phyloP scores from a whole-genome alignment of 2,329 filamentous ascomycete species.

The Paecilomyces sp. region DNA sequence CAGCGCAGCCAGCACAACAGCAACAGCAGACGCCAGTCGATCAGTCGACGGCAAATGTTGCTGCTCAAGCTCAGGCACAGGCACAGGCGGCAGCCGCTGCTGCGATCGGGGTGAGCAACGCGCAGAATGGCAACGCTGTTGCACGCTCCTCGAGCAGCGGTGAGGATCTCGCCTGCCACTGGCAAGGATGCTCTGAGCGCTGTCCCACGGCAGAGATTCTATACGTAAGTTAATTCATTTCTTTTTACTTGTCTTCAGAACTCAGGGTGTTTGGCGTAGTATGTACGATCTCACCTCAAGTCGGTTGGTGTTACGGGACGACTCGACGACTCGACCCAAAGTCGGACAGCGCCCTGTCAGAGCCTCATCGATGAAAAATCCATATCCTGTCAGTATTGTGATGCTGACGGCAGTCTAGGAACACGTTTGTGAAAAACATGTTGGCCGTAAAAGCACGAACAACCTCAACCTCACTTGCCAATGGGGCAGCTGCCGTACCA shows the following conservation, averaged over 20 bases:
- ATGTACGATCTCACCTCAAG: not conserved
- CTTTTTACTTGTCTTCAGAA: not conserved
- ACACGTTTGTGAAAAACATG: conserved; percentile 96
- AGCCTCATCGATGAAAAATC: not conserved
- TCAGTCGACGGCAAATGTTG: not conserved
- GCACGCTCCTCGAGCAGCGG: conserved; percentile 12
- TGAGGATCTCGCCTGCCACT: conserved; percentile 49
- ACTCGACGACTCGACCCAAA: not conserved
- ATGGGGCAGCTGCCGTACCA: conserved; percentile 93
- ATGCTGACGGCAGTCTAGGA: conserved; percentile 51
- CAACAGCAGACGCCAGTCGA: conserved; percentile 1
- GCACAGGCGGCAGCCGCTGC: conserved; percentile 23
- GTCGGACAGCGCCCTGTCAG: not conserved
- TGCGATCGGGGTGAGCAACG: conserved; percentile 21
- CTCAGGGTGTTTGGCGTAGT: not conserved
- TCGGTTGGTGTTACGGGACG: not conserved
- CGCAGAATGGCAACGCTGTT: conserved; percentile 18
- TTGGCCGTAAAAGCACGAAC: conserved; percentile 98
- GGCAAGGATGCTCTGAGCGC: conserved; percentile 56
- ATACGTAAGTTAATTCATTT: conserved; percentile 44
- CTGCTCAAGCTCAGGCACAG: not conserved
- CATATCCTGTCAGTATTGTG: not conserved
- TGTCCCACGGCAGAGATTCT: conserved; percentile 52
- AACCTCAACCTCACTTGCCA: conserved; percentile 96
- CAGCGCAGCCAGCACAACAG: conserved; percentile 5